Conservation (phyloP, 805 yeast species). For the Teunomyces barrocoloradensis region DNA sequence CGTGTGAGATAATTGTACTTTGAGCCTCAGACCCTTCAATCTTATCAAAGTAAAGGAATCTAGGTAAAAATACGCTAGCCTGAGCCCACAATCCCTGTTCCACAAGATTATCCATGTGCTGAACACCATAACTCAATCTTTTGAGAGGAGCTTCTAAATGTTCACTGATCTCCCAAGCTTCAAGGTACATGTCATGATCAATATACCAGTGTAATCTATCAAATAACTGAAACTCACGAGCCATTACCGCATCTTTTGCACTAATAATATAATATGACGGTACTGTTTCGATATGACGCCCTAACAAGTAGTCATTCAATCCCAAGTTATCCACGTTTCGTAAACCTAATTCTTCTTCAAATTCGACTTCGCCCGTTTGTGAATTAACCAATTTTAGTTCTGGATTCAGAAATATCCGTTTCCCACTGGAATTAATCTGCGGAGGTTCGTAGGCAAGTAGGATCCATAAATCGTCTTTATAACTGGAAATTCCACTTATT, state of each 20-base stretch:
- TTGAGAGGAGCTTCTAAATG: slow-evolving; percentile 49
- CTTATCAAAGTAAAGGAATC: slow-evolving; percentile 16
- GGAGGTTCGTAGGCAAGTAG: slow-evolving; percentile 53
- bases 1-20: slow-evolving; percentile 24
- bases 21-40: slow-evolving; percentile 27
- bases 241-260: slow-evolving; percentile 78
- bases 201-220: slow-evolving; percentile 77
- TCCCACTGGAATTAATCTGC: slow-evolving; percentile 16
- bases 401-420: slow-evolving; percentile 49
- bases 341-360: slow-evolving; percentile 75
- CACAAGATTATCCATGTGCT: slow-evolving; percentile 47
- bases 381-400: slow-evolving; percentile 71
- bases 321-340: slow-evolving; percentile 59
- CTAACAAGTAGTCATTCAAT: slow-evolving; percentile 75
- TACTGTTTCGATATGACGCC: slow-evolving; percentile 40
- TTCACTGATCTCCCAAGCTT: slow-evolving; percentile 79
- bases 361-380: slow-evolving; percentile 64
- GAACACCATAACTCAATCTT: slow-evolving; percentile 59
- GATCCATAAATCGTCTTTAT: slow-evolving; percentile 67
- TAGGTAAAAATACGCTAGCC: slow-evolving; percentile 50
- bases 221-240: slow-evolving; percentile 62
- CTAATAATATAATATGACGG: slow-evolving; percentile 65
- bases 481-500: slow-evolving; percentile 76
- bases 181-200: slow-evolving; percentile 49
- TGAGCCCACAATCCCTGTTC: slow-evolving; percentile 50